These are phyloP conservation scores for Trichothecium roseum DNA, from an alignment of 2,329 filamentous ascomycete species.

Conservation along the genomic window DNA sequence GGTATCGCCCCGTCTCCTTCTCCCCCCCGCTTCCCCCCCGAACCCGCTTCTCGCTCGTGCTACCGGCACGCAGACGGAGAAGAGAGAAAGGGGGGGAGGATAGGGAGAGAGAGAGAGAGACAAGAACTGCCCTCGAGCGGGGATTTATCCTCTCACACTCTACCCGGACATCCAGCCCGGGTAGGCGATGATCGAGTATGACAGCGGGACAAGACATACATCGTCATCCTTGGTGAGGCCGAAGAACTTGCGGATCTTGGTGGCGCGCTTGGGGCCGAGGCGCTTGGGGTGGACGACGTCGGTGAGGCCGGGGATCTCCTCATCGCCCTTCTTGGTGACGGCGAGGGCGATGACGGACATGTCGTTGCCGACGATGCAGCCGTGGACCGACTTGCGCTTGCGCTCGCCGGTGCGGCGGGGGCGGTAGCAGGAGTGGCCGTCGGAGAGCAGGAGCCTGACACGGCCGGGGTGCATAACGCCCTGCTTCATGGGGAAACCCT, in stretches of 20 bases:
- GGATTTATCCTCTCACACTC: constrained; percentile 43
- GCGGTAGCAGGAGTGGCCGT: constrained; percentile 99
- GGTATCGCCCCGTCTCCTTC: background rate
- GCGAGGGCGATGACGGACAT: constrained; percentile 87
- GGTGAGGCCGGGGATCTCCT: constrained; percentile 89
- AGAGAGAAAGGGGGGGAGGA: constrained; percentile 4
- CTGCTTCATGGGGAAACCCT: constrained; percentile 99
- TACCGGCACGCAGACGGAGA: background rate
- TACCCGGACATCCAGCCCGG: constrained; percentile 42
- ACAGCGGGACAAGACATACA: constrained; percentile 63
- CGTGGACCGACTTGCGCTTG: constrained; percentile 98
- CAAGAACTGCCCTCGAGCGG: constrained; percentile 4
- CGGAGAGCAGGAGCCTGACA: constrained; percentile 91
- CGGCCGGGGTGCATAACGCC: constrained; percentile 97
- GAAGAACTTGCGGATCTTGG: constrained; percentile 99
- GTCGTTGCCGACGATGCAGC: constrained; percentile 96
- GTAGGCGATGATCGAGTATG: constrained; percentile 60
- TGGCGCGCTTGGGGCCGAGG: constrained; percentile 98
- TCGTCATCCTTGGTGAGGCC: constrained; percentile 99
- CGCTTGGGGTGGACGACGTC: constrained; percentile 98
- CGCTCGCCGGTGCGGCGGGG: constrained; percentile 95
- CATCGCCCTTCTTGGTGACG: constrained; percentile 97
- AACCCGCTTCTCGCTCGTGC: no score
- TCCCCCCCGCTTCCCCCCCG: constrained; percentile 7
- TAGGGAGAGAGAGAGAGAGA: background rate